Base-by-base conservation (phyloP, 257 asterid species). In the Voacanga thouarsii region DNA sequence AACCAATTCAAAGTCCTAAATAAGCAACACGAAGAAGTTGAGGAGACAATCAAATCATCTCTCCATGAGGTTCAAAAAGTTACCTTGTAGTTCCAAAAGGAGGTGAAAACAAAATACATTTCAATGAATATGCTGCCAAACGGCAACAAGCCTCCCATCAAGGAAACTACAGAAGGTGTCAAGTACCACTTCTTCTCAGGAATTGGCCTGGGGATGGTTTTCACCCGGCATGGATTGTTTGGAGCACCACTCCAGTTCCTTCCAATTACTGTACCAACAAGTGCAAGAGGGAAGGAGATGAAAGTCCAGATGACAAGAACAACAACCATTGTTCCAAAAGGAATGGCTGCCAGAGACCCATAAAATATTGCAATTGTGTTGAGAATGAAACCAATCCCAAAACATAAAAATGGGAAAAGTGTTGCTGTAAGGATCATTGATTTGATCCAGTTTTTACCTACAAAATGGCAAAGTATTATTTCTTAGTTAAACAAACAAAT, bases 121-220 rank as follows among this genome's bases (percentile, higher is more conserved):
- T 89, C 94, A 53, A 89, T 89, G 80, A 89, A 89, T 74, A 89
- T 89, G 78, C 94, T 88, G 72, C 94, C 94, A 68, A 89, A 88
- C 53, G 94, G 94, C 71, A 89, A 86, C 83, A 89, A 78, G 59
- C 94, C 94, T 63, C 94, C 94, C 94, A 89, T 89, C 82, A 89
- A 75, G 50, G 94, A 89, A 74, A 89, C 82, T 44, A 89, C 85
- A 41, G 89, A 88, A 26, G 94, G 90, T 2, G 88, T 86, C 80
- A 89, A 80, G 78, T 89, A 88, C 96, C 92, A 90, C 78, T 88
- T 90, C 82, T 89, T 95, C 87, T 91, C 98, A 7, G 99, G 99
- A 65, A 95, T 93, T 53, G 98, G 99, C 70, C 92, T 88, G 45
- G 94, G 94, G 66, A 89, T 88, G 79, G 94, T 88, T 82, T 89